phyloP scores from a whole-genome alignment of 441 rosid genomes.

The Sinapis alba region DNA sequence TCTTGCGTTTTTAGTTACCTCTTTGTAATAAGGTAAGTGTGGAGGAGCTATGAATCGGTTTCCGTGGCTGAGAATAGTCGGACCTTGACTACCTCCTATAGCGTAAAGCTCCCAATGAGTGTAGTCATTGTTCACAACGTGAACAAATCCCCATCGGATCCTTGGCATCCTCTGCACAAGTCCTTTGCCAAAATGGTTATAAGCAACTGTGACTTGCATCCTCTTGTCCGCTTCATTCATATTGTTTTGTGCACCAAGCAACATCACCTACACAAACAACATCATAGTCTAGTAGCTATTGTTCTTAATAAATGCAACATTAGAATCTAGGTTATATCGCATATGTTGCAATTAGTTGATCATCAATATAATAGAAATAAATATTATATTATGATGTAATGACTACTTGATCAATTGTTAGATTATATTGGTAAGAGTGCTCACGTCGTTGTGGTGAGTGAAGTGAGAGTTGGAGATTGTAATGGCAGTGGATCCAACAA shows the following conservation, averaged over 20 bases:
- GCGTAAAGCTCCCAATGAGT: constrained; percentile 77
- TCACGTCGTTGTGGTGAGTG: constrained; percentile 58
- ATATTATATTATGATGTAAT: neutral
- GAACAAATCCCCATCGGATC: constrained; percentile 65
- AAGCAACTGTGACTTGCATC: constrained; percentile 81
- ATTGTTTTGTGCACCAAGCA: constrained; percentile 64
- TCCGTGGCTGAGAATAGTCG: constrained; percentile 69
- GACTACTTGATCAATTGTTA: neutral
- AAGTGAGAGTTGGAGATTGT: constrained; percentile 64
- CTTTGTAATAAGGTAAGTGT: constrained; percentile 15
- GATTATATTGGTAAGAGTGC: neutral
- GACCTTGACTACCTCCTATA: constrained; percentile 62
- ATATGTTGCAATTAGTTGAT: neutral
- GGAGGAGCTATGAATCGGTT: constrained; percentile 61
- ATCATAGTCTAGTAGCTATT: neutral
- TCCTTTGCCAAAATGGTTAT: constrained; percentile 80
- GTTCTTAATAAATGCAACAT: neutral
- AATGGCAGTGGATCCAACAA: constrained; percentile 54
- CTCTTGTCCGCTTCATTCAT: constrained; percentile 40
- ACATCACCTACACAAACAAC: constrained; percentile 49
- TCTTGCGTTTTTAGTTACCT: constrained; percentile 6
- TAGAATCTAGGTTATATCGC: neutral
- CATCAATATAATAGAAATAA: neutral
- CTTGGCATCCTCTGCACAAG: constrained; percentile 84
- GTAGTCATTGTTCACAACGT: constrained; percentile 75